Evolutionary conservation across 108 stramenopile genomes (phyloP).

Genomic region (Nitzschia palea): DNA sequence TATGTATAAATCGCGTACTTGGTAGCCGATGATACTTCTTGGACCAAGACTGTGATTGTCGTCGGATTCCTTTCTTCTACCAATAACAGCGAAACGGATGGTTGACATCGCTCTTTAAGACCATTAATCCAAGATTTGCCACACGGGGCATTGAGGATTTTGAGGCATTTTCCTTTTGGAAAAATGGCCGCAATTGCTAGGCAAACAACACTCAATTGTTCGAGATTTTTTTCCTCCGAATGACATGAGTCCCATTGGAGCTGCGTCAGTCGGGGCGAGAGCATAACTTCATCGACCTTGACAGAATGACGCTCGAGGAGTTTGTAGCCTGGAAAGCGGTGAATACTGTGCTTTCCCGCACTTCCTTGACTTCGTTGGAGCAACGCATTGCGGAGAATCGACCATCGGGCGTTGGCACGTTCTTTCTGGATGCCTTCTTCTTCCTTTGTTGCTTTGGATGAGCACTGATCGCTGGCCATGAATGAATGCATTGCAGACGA

Average conservation of each 20-base stretch:
- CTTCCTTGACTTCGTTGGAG: slow-evolving; percentile 13
- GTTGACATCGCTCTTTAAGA: slow-evolving; percentile 17
- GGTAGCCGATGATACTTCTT: slow-evolving; percentile 16
- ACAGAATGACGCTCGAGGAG: slow-evolving; percentile 34
- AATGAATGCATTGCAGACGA: too few relatives aligned
- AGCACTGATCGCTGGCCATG: too few relatives aligned
- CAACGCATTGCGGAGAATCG: slow-evolving; percentile 54
- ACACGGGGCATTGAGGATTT: not conserved
- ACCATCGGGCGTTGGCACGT: slow-evolving; percentile 60
- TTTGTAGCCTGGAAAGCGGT: slow-evolving; percentile 66
- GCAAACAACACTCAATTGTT: not conserved
- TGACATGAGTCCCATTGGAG: not conserved
- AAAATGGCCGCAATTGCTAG: slow-evolving; percentile 22
- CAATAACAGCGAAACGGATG: slow-evolving; percentile 5
- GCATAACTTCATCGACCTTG: not conserved
- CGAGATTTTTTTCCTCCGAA: not conserved
- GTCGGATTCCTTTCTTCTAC: slow-evolving; percentile 2
- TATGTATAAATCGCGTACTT: slow-evolving; percentile 13
- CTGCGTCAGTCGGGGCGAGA: not conserved
- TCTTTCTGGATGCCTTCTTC: slow-evolving; percentile 3
- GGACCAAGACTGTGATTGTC: slow-evolving; percentile 11
- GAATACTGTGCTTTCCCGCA: slow-evolving; percentile 40
- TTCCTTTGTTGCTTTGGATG: not conserved
- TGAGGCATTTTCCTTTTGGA: slow-evolving; percentile 31
- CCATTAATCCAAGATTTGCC: not conserved